phyloP scores from a whole-genome alignment of 768 basidiomycete genomes.

The Rhodotorula babjevae region DNA sequence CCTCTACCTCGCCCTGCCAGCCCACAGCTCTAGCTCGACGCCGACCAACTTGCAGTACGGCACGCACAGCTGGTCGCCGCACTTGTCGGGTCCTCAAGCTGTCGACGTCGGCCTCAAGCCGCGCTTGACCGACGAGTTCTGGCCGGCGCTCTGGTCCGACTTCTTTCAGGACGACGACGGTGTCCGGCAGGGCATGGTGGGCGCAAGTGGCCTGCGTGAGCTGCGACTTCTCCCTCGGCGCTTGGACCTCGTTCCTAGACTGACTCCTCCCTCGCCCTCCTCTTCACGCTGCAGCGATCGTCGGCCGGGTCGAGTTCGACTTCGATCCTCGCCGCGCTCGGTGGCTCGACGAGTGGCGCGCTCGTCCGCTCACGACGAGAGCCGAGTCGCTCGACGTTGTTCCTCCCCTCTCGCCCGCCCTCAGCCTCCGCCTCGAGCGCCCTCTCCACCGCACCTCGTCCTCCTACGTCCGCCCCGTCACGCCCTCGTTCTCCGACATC shows the following conservation, averaged over 20 bases:
- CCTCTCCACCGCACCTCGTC: conserved; percentile 7
- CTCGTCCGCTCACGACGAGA: conserved; percentile 52
- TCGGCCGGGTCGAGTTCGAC: conserved; percentile 80
- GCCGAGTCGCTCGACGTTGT: conserved; percentile 12
- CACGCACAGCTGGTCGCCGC: not conserved
- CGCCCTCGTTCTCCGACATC: not conserved
- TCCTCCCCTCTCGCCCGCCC: not conserved
- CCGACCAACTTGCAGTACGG: not conserved
- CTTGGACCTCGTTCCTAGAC: conserved; percentile 2
- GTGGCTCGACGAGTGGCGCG: conserved; percentile 72
- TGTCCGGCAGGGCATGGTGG: not conserved
- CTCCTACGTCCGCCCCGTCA: conserved; percentile 9
- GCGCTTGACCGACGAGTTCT: conserved; percentile 65
- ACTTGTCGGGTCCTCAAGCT: not conserved
- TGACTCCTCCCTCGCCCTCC: conserved; percentile 43
- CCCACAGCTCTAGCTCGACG: not conserved
- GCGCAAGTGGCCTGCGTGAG: conserved; percentile 12
- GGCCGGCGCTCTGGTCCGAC: conserved; percentile 67
- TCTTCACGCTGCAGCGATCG: conserved; percentile 54
- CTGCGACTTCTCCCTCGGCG: not conserved
- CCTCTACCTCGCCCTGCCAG: conserved; percentile 64
- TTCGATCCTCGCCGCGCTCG: conserved; percentile 68
- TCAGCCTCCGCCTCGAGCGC: not conserved
- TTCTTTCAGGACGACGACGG: conserved; percentile 52
- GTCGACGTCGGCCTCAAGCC: not conserved